Percentiles rank a stretch among this genome's conserved stretches.
Evolutionary conservation across 73 alveolate species (phyloP).

Genomic region (Effrenium voratum): DNA sequence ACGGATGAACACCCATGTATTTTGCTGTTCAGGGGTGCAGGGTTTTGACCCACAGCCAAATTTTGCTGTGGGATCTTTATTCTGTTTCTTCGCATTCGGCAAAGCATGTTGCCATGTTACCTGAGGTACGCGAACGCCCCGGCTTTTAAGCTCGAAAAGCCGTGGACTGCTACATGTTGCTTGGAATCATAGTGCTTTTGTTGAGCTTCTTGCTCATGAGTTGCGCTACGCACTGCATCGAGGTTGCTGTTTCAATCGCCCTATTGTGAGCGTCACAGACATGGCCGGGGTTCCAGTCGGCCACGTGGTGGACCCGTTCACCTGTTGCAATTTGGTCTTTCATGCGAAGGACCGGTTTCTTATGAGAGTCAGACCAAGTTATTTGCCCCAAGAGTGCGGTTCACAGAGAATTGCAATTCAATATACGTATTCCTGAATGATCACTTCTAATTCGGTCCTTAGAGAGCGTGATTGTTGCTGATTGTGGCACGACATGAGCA

Average conservation of each 20-base stretch:
- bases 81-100: too few relatives aligned
- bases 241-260: slow-evolving; percentile 90
- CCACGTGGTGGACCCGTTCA: slow-evolving; percentile 60
- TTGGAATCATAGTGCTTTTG: background rate
- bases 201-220: background rate
- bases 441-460: too few relatives aligned
- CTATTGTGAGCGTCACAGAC: slow-evolving; percentile 29
- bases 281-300: slow-evolving; percentile 52
- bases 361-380: too few relatives aligned
- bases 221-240: background rate
- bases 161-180: slow-evolving; percentile 51
- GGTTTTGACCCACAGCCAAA: too few relatives aligned
- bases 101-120: too few relatives aligned
- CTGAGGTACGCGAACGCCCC: slow-evolving; percentile 48
- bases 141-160: slow-evolving; percentile 22
- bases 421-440: too few relatives aligned
- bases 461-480: too few relatives aligned
- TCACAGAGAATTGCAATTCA: too few relatives aligned
- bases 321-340: slow-evolving; percentile 81
- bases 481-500: too few relatives aligned
- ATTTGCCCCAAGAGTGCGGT: too few relatives aligned
- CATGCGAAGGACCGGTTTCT: slow-evolving; percentile 48
- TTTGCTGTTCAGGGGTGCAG: background rate
- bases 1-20: background rate
- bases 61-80: too few relatives aligned